phyloP scores from a whole-genome alignment of 352 stramenopile species.

The Pythium coloratum region DNA sequence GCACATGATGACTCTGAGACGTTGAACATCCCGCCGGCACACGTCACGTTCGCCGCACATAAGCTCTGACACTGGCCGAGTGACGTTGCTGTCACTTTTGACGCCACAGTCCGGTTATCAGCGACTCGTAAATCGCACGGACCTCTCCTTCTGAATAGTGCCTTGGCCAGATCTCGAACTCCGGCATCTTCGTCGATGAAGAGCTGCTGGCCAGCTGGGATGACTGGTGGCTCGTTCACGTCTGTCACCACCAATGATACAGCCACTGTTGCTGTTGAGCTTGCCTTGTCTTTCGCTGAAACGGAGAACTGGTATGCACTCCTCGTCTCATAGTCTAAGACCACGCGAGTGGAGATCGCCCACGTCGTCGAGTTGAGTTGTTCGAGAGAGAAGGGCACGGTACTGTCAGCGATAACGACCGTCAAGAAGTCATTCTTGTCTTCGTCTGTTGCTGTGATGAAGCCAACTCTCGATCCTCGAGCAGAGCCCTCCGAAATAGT shows the following conservation, averaged over 20 bases:
- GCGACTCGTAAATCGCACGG: constrained; percentile 9
- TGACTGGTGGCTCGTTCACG: constrained; percentile 26
- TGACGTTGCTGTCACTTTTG: constrained; percentile 11
- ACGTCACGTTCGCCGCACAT: constrained; percentile 7
- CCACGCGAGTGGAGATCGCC: constrained; percentile 13
- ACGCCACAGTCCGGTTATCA: neutral
- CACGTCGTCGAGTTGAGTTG: constrained; percentile 28
- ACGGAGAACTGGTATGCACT: constrained; percentile 17
- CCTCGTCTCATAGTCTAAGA: constrained; percentile 29
- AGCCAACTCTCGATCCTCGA: constrained; percentile 20
- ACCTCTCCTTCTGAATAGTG: constrained; percentile 21
- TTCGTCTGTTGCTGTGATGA: constrained; percentile 25
- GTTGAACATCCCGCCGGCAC: constrained; percentile 21
- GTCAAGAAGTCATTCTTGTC: constrained; percentile 22
- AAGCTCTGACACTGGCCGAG: constrained; percentile 21
- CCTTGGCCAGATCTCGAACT: neutral
- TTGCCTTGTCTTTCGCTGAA: constrained; percentile 19
- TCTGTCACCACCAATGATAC: constrained; percentile 21
- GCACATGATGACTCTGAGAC: constrained; percentile 17
- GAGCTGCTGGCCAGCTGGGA: constrained; percentile 22
- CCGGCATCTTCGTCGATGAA: constrained; percentile 30
- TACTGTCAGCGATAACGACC: constrained; percentile 13
- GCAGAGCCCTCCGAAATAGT: constrained; percentile 14
- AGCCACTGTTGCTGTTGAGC: constrained; percentile 10
- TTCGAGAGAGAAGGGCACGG: constrained; percentile 14